A percentile compares a stretch with the other conserved stretches of the same genome.
These are phyloP conservation scores for Coffea canephora DNA, from an alignment of 257 asterid genomes.

Conservation along the genomic window DNA sequence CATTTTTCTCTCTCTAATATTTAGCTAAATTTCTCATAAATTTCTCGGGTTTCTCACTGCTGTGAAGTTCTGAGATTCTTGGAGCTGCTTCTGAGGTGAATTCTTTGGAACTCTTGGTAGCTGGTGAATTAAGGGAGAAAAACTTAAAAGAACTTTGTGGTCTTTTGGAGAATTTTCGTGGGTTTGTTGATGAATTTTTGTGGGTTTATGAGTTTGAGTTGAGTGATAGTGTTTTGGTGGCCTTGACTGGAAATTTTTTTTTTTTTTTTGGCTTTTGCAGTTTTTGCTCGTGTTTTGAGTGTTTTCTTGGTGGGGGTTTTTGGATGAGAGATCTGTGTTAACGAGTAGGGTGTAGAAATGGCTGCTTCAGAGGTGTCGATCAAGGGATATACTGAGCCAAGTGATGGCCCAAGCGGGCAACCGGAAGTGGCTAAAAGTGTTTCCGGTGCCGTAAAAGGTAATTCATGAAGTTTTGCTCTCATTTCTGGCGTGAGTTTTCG, in stretches of 20 bases:
- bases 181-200: too few relatives aligned
- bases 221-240: too few relatives aligned
- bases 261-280: slow-evolving; percentile 1
- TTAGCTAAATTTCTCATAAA: too few relatives aligned
- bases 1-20: slow-evolving; percentile 1
- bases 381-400: slow-evolving; percentile 50
- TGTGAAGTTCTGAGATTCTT: too few relatives aligned
- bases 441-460: slow-evolving; percentile 52
- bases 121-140: too few relatives aligned
- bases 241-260: too few relatives aligned
- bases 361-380: slow-evolving; percentile 54
- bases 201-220: too few relatives aligned
- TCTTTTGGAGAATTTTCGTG: too few relatives aligned
- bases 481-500: neutral
- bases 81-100: too few relatives aligned
- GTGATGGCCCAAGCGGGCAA: slow-evolving; percentile 28
- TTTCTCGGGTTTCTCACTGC: too few relatives aligned
- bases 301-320: slow-evolving; percentile 14
- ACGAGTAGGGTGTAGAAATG: slow-evolving; percentile 33
- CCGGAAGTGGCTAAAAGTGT: slow-evolving; percentile 29
- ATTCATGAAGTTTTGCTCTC: slow-evolving; percentile 1
- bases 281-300: neutral
- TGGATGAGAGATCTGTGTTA: slow-evolving; percentile 63
- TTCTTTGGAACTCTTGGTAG: too few relatives aligned
- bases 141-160: too few relatives aligned